Percentiles rank a stretch among this genome's conserved stretches.
Conservation (phyloP, 1,284 basidiomycete genomes). For the Papiliotrema fonsecae region DNA sequence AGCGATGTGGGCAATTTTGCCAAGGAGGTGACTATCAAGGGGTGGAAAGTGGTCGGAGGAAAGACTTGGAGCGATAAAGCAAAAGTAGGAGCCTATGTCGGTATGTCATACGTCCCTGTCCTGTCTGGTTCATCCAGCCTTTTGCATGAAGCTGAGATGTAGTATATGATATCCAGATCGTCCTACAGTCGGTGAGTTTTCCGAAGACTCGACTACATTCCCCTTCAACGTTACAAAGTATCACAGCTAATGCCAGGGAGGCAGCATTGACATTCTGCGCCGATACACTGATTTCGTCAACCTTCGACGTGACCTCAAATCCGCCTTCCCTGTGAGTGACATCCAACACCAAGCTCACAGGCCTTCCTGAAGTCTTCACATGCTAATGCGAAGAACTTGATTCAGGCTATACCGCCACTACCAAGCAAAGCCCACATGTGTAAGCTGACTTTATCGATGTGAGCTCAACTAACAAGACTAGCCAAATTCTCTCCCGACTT, state of each 20-base stretch:
- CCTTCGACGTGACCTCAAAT: slow-evolving; percentile 24
- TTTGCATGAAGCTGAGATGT: background rate
- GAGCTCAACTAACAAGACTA: slow-evolving; percentile 3
- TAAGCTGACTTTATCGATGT: slow-evolving; percentile 4
- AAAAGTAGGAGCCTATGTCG: slow-evolving; percentile 42
- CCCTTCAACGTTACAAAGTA: background rate
- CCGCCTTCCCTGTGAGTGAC: slow-evolving; percentile 31
- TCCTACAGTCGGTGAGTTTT: slow-evolving; percentile 18
- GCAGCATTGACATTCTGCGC: slow-evolving; percentile 28
- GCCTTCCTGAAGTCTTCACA: too few relatives aligned
- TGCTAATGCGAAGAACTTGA: slow-evolving; percentile 19
- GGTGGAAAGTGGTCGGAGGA: slow-evolving; percentile 42
- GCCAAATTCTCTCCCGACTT: slow-evolving; percentile 41
- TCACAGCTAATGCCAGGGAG: slow-evolving; percentile 23
- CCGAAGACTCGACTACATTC: background rate
- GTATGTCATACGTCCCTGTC: slow-evolving; percentile 18
- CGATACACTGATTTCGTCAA: slow-evolving; percentile 42
- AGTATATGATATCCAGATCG: slow-evolving; percentile 45
- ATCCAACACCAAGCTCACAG: too few relatives aligned
- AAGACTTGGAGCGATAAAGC: slow-evolving; percentile 29
- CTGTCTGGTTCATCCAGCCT: background rate
- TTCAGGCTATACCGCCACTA: slow-evolving; percentile 30
- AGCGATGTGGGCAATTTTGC: slow-evolving; percentile 35
- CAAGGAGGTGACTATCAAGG: slow-evolving; percentile 29
- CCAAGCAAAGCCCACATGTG: slow-evolving; percentile 45